Percentiles rank a stretch among this genome's conserved stretches.
phyloP scores from a whole-genome alignment of 192 early-diverging fungal species.

The Gryganskiella cystojenkinii region DNA sequence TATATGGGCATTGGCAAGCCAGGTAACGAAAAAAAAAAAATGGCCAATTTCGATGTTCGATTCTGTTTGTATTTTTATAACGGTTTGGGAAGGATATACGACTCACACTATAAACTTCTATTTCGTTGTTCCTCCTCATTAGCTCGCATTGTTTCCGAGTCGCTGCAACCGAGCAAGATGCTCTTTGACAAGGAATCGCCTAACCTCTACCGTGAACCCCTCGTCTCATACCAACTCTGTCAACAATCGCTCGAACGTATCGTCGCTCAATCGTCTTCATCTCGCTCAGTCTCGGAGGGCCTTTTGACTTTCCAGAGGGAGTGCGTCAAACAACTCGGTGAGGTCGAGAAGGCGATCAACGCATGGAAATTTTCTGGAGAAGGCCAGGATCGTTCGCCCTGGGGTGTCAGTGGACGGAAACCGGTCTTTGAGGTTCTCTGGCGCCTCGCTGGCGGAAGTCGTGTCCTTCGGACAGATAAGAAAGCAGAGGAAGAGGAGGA shows the following conservation, averaged over 20 bases:
- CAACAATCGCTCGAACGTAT: constrained; percentile 23
- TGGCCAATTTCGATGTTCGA: constrained; percentile 1
- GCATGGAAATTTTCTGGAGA: constrained; percentile 2
- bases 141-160: constrained; percentile 40
- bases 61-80: neutral
- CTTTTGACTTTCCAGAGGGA: constrained; percentile 12
- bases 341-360: constrained; percentile 23
- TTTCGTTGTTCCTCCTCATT: neutral
- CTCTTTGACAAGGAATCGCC: constrained; percentile 84
- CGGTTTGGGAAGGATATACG: neutral
- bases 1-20: constrained; percentile 34
- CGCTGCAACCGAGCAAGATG: constrained; percentile 61
- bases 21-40: constrained; percentile 22
- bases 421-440: constrained; percentile 45
- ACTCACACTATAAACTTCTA: constrained; percentile 4
- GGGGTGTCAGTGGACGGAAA: constrained; percentile 45
- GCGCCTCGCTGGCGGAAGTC: constrained; percentile 26
- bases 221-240: constrained; percentile 57
- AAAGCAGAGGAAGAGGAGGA: neutral
- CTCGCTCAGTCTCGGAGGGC: neutral
- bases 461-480: neutral
- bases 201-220: constrained; percentile 80
- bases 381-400: constrained; percentile 26
- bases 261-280: neutral
- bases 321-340: constrained; percentile 11